Percentiles rank a stretch among this genome's conserved stretches.
phyloP scores from a whole-genome alignment of 1,139 yeast species.

The Suhomyces chickasaworum region DNA sequence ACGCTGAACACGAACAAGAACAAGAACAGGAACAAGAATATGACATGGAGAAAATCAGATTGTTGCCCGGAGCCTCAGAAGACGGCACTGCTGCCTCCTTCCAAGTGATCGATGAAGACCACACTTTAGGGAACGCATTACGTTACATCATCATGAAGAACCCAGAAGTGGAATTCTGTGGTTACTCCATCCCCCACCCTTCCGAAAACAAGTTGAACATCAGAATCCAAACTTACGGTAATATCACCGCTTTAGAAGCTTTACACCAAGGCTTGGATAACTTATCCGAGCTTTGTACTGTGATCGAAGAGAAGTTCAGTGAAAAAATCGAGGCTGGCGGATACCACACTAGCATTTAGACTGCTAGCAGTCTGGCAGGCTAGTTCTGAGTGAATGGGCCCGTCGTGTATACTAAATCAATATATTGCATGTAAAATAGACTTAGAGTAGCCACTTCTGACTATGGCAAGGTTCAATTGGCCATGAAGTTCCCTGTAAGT shows the following conservation, averaged over 20 bases:
- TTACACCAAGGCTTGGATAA: slow-evolving; percentile 89
- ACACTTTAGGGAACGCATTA: slow-evolving; percentile 90
- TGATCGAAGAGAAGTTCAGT: slow-evolving; percentile 76
- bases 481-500: not conserved
- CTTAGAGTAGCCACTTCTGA: not conserved
- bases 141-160: slow-evolving; percentile 95
- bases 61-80: slow-evolving; percentile 89
- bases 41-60: slow-evolving; percentile 53
- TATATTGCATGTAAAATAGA: slow-evolving; percentile 11
- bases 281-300: slow-evolving; percentile 78
- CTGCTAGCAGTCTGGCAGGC: slow-evolving; percentile 5
- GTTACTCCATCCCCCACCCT: slow-evolving; percentile 98
- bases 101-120: slow-evolving; percentile 91
- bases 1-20: slow-evolving; percentile 19
- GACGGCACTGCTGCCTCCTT: slow-evolving; percentile 96
- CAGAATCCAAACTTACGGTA: slow-evolving; percentile 92
- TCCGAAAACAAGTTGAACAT: slow-evolving; percentile 87
- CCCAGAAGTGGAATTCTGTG: slow-evolving; percentile 97
- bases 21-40: slow-evolving; percentile 40
- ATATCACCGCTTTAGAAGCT: slow-evolving; percentile 88
- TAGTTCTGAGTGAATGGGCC: slow-evolving; percentile 2
- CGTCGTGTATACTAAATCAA: slow-evolving; percentile 11
- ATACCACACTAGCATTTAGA: slow-evolving; percentile 32
- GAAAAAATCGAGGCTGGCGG: slow-evolving; percentile 58
- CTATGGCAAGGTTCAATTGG: not conserved